Evolutionary conservation across 2,329 filamentous ascomycete genomes (phyloP), one percentile per base, ranked within the genome.

Genomic region (Lasiodiplodia theobromae): DNA sequence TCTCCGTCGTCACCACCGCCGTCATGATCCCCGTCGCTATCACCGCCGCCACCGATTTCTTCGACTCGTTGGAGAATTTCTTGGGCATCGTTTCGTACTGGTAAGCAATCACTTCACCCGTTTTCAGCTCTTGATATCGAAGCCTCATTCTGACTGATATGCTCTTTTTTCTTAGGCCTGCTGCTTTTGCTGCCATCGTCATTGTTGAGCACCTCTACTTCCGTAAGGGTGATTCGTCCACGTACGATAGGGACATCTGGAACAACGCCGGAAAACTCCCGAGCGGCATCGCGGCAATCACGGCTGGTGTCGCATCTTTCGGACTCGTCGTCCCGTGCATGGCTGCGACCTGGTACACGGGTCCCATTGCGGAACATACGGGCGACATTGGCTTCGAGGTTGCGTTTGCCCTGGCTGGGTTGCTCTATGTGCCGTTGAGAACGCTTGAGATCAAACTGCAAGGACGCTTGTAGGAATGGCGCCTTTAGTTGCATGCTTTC

Each of bases 331-430:
- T 90, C 7, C 88, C 88, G 0, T 86, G 84, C 38, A 89, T 90
- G 84, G 82, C 81, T 11, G 86, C 89, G 76, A 85, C 83, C 4
- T 90, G 87, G 87, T 90, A 84, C 73, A 85, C 82, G 10, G 88
- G 88, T 0, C 88, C 88, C 0, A 86, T 90, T 71, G 88, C 87
- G 0, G 77, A 83, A 76, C 84, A 73, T 44, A 88, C 88, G 12
- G 89, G 89, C 0, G 88, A 91, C 71, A 86, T 91, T 74, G 89
- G 89, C 0, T 90, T 91, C 68, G 89, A 91, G 79, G 78, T 89
- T 75, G 88, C 88, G 0, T 86, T 90, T 73, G 82, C 82, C 34
- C 74, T 85, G 12, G 81, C 80, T 10, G 77, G 77, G n/a, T 53
- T 82, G 67, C 71, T 84, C 28, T 85, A 85, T 70, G 68, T 83